Percentiles rank a stretch among this genome's conserved stretches.
phyloP scores from a whole-genome alignment of 257 asterid genomes.

The Salvia rosmarinus region DNA sequence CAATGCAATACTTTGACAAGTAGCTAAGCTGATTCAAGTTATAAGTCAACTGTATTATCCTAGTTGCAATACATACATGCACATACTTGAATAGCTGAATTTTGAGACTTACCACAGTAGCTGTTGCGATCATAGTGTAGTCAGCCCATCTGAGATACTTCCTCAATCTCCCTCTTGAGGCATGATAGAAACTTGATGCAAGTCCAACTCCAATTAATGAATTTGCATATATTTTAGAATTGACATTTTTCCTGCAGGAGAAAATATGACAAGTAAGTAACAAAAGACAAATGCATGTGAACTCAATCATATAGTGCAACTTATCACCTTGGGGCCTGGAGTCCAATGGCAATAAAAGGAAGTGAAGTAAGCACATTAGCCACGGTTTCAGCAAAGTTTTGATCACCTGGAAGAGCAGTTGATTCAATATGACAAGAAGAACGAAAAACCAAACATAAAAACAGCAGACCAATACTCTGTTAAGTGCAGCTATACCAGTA shows the following conservation, averaged over 20 bases:
- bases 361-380: conserved; percentile 85
- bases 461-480: not conserved
- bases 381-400: conserved; percentile 60
- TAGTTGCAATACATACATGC: no score
- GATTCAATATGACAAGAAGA: conserved; percentile 7
- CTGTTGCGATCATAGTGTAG: conserved; percentile 96
- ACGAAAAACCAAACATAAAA: not conserved
- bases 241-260: conserved; percentile 70
- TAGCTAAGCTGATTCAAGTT: not conserved
- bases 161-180: conserved; percentile 75
- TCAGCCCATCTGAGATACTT: conserved; percentile 98
- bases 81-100: not conserved
- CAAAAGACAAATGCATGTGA: not conserved
- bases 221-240: conserved; percentile 78
- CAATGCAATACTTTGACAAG: not conserved
- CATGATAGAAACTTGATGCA: conserved; percentile 79
- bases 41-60: no score
- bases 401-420: conserved; percentile 61
- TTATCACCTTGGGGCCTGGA: conserved; percentile 74
- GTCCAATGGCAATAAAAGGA: conserved; percentile 84
- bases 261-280: not conserved
- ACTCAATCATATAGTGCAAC: conserved; percentile 24
- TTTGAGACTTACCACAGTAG: conserved; percentile 66
- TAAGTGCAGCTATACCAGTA: conserved; percentile 47
- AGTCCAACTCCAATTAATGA: conserved; percentile 92